Base-by-base conservation (phyloP, 1,284 basidiomycete genomes). In the Papiliotrema flavescens region DNA sequence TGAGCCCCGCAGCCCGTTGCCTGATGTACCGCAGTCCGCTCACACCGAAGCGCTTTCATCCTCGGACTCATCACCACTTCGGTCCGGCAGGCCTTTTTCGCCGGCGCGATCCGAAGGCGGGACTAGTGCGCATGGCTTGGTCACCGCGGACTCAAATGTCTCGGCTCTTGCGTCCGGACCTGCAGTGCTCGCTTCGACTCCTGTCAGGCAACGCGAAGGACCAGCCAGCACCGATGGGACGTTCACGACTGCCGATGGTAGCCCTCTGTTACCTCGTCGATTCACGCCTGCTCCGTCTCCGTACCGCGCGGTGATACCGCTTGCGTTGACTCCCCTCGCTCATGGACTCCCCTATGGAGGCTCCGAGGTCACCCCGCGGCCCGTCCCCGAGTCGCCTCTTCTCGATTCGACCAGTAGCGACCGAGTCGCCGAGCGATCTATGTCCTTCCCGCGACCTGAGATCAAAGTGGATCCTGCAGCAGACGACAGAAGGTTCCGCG, bases 401-500 rank as follows among this genome's bases (percentile, higher is more conserved):
- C 42, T 44, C 20, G 39, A 17, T 15, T 5, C 17, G 39, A 15
- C 7, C 4, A 17, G 17, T 17, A 17, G 4, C 20, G 15, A 17
- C 17, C 39, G 39, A 5, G 7, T 15, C 5, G 39, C 17, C 6
- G 14, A 44, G 7, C n/a, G 14, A 20, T 20, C 9, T 6, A 7
- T 5, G 23, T 22, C 47, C 3, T 26, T 32, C 11, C 20, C 36
- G 13, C 34, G 35, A 4, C 23, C 50, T 34, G 41, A 44, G 22
- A 51, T 44, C 32, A 34, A 36, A 24, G 26, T 45, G 20, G 43
- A 45, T 15, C 13, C 19, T 9, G 19, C 32, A 11, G 28, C n/a
- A 5, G 24, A 51, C 9, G 50, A 51, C 20, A n/a, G 26, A 20
- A 13, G 32, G 24, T 53, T 53, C 32, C 11, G 51, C 14, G 51